Evolutionary conservation across 352 stramenopile species (phyloP).

Genomic region (Phytophthora cactorum): DNA sequence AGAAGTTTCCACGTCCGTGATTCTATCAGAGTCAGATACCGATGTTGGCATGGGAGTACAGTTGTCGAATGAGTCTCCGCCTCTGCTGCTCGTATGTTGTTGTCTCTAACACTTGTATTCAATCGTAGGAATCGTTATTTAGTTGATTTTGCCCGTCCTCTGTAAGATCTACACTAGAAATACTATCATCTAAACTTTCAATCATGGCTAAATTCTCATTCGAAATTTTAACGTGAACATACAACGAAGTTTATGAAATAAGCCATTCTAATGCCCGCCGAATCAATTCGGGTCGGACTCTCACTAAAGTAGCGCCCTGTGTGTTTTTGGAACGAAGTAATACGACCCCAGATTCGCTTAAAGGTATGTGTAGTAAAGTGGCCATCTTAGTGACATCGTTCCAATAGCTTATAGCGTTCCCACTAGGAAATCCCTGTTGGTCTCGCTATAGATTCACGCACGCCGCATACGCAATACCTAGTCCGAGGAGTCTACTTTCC

Average conservation of each 20-base stretch:
- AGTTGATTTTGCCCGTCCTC: no score
- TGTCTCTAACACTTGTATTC: no score
- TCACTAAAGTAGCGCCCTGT: background rate
- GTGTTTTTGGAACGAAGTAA: background rate
- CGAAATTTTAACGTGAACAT: slow-evolving; percentile 10
- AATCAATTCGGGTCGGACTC: slow-evolving; percentile 5
- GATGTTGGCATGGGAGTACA: no score
- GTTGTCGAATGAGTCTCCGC: no score
- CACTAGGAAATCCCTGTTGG: no score
- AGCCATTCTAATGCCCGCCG: slow-evolving; percentile 13
- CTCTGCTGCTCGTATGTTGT: no score
- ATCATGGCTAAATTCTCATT: slow-evolving; percentile 7
- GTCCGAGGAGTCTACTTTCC: slow-evolving; percentile 8
- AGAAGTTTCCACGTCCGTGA: no score
- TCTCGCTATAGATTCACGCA: background rate
- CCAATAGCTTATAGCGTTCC: slow-evolving; percentile 20
- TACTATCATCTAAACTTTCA: no score
- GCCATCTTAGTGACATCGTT: background rate
- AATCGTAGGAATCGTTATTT: no score
- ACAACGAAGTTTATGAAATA: slow-evolving; percentile 12
- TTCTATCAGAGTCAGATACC: no score
- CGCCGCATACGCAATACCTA: slow-evolving; percentile 11
- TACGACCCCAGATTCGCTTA: background rate
- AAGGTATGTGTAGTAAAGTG: background rate
- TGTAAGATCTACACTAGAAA: no score